Evolutionary conservation across 2,329 filamentous ascomycete species (phyloP).

Genomic region (Neonectria faginata): DNA sequence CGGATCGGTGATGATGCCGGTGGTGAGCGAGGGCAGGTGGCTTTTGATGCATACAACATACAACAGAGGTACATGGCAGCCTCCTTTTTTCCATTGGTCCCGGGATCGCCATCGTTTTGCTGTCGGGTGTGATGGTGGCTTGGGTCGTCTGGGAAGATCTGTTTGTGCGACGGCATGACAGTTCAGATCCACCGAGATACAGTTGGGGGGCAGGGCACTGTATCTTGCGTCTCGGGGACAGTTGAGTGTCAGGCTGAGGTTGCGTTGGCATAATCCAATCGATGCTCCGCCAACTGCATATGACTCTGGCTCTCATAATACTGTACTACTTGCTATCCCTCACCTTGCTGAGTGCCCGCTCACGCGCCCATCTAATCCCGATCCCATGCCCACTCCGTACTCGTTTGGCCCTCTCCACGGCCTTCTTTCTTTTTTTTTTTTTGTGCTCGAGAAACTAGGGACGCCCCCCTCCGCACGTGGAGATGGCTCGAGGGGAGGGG

Average conservation of each 20-base stretch:
- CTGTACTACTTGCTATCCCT: background rate
- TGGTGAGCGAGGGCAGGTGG: constrained; percentile 18
- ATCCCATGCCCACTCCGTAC: background rate
- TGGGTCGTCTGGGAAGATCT: constrained; percentile 4
- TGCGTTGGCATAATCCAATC: constrained; percentile 14
- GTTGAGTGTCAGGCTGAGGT: constrained; percentile 2
- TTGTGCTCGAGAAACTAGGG: constrained; percentile 12
- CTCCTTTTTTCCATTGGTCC: background rate
- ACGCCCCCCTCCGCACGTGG: constrained; percentile 34
- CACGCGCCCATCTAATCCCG: constrained; percentile 1
- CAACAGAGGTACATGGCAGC: background rate
- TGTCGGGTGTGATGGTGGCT: background rate
- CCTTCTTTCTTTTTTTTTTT: background rate
- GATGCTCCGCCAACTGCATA: background rate
- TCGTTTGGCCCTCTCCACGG: background rate
- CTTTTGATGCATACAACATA: background rate
- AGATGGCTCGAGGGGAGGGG: constrained; percentile 18
- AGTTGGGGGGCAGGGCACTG: constrained; percentile 20
- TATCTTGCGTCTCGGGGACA: constrained; percentile 23
- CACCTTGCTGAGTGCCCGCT: background rate
- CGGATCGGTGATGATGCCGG: constrained; percentile 38
- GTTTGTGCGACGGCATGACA: constrained; percentile 11
- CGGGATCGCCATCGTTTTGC: background rate
- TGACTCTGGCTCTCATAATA: background rate
- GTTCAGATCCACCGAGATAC: constrained; percentile 16